phyloP scores from a whole-genome alignment of 371 early-diverging fungal species.

The Smittium culicis region DNA sequence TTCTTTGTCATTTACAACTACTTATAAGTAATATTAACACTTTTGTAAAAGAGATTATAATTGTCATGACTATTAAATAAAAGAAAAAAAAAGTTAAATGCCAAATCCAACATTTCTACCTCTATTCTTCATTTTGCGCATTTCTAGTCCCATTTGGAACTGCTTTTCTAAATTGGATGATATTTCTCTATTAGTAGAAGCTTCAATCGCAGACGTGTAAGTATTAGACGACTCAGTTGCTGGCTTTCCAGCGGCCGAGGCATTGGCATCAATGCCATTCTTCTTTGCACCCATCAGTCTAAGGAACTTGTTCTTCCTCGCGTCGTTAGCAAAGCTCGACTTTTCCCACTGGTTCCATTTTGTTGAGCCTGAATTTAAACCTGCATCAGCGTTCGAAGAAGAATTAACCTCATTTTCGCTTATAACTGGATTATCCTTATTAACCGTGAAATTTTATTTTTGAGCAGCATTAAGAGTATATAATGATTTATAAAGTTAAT shows the following conservation, averaged over 20 bases:
- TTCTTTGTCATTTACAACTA: too few relatives aligned
- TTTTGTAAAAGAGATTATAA: too few relatives aligned
- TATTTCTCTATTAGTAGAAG: background rate
- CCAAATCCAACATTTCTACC: conserved; percentile 8
- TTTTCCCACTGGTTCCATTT: conserved; percentile 12
- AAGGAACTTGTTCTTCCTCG: conserved; percentile 13
- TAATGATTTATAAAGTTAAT: too few relatives aligned
- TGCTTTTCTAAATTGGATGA: background rate
- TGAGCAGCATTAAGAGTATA: too few relatives aligned
- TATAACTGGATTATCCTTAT: too few relatives aligned
- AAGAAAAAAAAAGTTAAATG: background rate
- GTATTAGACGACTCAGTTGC: background rate
- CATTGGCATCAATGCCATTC: background rate
- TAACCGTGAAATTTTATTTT: too few relatives aligned
- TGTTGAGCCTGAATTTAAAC: too few relatives aligned
- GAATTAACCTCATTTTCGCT: too few relatives aligned
- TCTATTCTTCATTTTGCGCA: conserved; percentile 7
- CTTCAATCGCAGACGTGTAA: conserved; percentile 1
- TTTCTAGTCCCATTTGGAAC: conserved; percentile 9
- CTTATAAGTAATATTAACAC: too few relatives aligned
- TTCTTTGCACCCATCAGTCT: conserved; percentile 11
- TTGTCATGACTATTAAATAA: too few relatives aligned
- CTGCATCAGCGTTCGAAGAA: too few relatives aligned
- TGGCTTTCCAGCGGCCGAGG: background rate
- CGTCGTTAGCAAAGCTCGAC: conserved; percentile 8